These are phyloP conservation scores for Penicillium thymicola DNA, from an alignment of 2,329 filamentous ascomycete species.

Conservation along the genomic window DNA sequence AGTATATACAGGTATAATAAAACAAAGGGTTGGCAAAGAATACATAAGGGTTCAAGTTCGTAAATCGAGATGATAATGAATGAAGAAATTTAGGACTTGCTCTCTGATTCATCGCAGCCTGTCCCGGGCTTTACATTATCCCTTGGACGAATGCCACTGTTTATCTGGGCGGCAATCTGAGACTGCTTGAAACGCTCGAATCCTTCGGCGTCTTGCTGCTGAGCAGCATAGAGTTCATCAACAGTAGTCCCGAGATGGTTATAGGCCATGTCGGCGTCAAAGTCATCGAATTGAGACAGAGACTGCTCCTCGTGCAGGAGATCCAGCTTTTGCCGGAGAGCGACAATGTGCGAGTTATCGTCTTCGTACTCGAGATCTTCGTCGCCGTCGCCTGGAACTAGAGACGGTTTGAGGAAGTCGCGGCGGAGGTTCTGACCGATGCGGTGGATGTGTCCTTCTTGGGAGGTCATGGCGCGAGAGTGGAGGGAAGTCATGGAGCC, in stretches of 20 bases:
- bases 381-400: conserved; percentile 38
- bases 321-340: conserved; percentile 44
- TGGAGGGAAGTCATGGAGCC: conserved; percentile 67
- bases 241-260: conserved; percentile 45
- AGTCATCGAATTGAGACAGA: conserved; percentile 37
- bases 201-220: conserved; percentile 43
- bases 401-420: conserved; percentile 55
- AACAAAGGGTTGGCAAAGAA: background rate
- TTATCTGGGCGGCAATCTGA: conserved; percentile 47
- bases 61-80: background rate
- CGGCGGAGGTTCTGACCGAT: conserved; percentile 65
- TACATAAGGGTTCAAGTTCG: background rate
- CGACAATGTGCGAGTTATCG: conserved; percentile 46
- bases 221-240: conserved; percentile 44
- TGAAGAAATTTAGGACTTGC: background rate
- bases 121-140: background rate
- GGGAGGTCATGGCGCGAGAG: conserved; percentile 60
- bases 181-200: conserved; percentile 46
- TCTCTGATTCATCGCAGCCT: background rate
- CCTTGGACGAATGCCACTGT: conserved; percentile 32
- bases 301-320: conserved; percentile 43
- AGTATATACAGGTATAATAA: conserved; percentile 4
- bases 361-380: conserved; percentile 15
- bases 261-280: conserved; percentile 41
- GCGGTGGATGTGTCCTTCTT: conserved; percentile 69